Evolutionary conservation across 345 rosid species (phyloP), one percentile per base, ranked within the genome.

Genomic region (Populus deltoides): DNA sequence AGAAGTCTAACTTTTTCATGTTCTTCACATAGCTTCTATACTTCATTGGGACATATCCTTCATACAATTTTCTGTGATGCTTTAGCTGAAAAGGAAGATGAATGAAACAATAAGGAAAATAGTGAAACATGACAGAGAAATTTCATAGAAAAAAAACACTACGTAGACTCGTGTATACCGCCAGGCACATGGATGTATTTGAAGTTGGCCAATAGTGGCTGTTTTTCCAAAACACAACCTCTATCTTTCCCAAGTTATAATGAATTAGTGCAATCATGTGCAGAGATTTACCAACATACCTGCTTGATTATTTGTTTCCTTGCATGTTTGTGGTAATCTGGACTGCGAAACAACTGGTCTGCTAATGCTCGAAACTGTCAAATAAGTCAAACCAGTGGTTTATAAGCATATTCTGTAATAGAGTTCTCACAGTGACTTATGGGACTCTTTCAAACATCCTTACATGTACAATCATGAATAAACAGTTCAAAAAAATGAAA

Each of bases 331-430:
- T 95, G 98, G 75, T 93, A 88, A 68, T 92, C 94, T 75, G 96
- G 87, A 86, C 85, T 90, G 36, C 93, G 89, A 85, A 90, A 90
- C 80, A 93, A 81, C 84, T 95, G 99, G 86, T 95, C 99, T 70
- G 99, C 94, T 80, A 95, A 81, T 71, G 99, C 98, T 83, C 98
- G 95, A 80, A 95, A 95, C 99, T 95, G 86, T 70, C 18, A 66
- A 38, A 59, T 9, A 39, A 68, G 71, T 24, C 29, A 73, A 76
- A 51, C 10, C 33, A 59, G 22, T 27, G 6, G 16, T 70, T 51
- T 65, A 55, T 18, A 78, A 51, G 73, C 36, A 43, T 1, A 77
- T 31, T 47, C 1, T 5, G 13, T 24, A n/a, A n/a, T n/a, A 38
- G 36, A 33, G 24, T 31, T 71, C 36, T 25, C 33, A n/a, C 1